Evolutionary conservation across 805 yeast genomes (phyloP).

Genomic region (Yarrowia divulgata): DNA sequence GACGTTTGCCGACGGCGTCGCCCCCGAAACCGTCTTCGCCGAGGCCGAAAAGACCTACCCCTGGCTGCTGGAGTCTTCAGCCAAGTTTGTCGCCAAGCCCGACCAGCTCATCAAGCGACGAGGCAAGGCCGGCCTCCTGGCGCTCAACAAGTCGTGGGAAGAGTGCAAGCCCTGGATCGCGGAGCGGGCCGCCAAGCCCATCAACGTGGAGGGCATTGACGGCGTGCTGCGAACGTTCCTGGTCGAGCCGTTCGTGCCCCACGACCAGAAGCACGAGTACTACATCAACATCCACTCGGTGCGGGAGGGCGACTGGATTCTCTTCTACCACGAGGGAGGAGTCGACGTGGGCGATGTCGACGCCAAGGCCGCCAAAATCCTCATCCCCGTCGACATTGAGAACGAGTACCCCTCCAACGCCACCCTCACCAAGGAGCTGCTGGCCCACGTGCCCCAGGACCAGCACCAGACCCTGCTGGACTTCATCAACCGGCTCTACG

Average conservation of each 20-base stretch:
- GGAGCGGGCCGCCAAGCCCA: slow-evolving; percentile 54
- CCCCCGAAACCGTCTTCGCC: slow-evolving; percentile 50
- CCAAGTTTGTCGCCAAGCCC: slow-evolving; percentile 57
- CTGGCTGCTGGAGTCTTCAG: slow-evolving; percentile 52
- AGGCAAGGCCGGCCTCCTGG: slow-evolving; percentile 56
- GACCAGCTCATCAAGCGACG: slow-evolving; percentile 58
- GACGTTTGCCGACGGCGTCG: slow-evolving; percentile 49
- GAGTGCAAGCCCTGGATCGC: slow-evolving; percentile 56
- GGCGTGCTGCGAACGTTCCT: slow-evolving; percentile 54
- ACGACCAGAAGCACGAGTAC: slow-evolving; percentile 56
- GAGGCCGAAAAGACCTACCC: slow-evolving; percentile 53
- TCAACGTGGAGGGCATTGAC: slow-evolving; percentile 53
- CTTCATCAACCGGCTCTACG: slow-evolving; percentile 57
- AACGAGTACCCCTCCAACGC: slow-evolving; percentile 54
- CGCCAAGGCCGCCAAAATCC: slow-evolving; percentile 55
- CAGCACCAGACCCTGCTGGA: slow-evolving; percentile 55
- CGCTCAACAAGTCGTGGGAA: slow-evolving; percentile 55
- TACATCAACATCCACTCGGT: slow-evolving; percentile 58
- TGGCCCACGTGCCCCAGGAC: slow-evolving; percentile 52
- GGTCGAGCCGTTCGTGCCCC: slow-evolving; percentile 59
- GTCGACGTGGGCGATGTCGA: slow-evolving; percentile 59
- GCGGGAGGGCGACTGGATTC: slow-evolving; percentile 58
- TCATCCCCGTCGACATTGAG: slow-evolving; percentile 55
- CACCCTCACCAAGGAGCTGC: slow-evolving; percentile 49
- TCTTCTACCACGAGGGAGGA: slow-evolving; percentile 59